Evolutionary conservation across 306 rosid genomes (phyloP).

Genomic region (Dicorynia guianensis): DNA sequence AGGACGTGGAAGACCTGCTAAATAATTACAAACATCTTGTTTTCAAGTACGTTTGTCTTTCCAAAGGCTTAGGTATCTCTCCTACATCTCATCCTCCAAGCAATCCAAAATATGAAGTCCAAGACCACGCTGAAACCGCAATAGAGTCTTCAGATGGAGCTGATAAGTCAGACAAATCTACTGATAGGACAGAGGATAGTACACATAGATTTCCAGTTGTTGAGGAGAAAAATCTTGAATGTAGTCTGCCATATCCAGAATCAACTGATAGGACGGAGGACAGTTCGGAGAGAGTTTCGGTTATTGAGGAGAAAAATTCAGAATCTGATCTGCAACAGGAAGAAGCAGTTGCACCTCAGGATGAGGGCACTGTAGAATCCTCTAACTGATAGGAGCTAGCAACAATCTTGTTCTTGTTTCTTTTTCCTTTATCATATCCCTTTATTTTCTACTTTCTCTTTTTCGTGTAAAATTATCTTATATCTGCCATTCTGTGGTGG

Average conservation of each 20-base stretch:
- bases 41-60: conserved; percentile 79
- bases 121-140: conserved; percentile 49
- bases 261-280: conserved; percentile 26
- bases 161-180: conserved; percentile 47
- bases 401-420: neutral
- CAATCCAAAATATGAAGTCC: conserved; percentile 50
- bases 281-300: conserved; percentile 48
- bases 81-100: conserved; percentile 50
- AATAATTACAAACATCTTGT: conserved; percentile 85
- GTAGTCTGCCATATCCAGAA: no score
- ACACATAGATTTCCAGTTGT: no score
- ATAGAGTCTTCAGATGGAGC: conserved; percentile 50
- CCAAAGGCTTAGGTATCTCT: conserved; percentile 72
- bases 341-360: conserved; percentile 54
- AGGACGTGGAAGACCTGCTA: conserved; percentile 84
- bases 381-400: conserved; percentile 40
- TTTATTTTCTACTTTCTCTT: conserved; percentile 1
- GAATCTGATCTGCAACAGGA: conserved; percentile 57
- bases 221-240: no score
- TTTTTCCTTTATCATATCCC: neutral
- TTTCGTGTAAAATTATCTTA: conserved; percentile 37
- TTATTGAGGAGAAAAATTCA: conserved; percentile 51
- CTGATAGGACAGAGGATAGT: neutral
- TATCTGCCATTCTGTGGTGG: conserved; percentile 30
- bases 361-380: conserved; percentile 44